Conservation (phyloP, 805 yeast genomes). For the Metschnikowia reukaufii region DNA sequence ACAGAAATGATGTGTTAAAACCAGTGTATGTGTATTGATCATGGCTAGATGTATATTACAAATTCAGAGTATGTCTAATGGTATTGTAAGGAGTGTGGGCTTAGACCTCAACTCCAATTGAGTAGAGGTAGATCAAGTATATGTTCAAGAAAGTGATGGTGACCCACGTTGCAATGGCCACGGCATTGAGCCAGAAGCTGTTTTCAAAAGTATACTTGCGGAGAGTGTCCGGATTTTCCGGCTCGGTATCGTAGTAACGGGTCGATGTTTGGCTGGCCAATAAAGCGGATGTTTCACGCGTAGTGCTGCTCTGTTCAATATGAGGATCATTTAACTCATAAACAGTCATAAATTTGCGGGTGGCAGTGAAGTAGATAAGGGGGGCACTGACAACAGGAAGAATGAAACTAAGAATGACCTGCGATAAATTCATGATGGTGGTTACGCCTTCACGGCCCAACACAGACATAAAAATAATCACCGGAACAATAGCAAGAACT, state of each 20-base stretch:
- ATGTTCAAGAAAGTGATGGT: constrained; percentile 40
- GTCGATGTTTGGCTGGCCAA: constrained; percentile 8
- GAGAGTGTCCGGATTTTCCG: constrained; percentile 6
- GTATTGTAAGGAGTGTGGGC: neutral
- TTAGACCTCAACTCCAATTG: constrained; percentile 41
- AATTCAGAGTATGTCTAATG: constrained; percentile 1
- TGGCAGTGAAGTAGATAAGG: constrained; percentile 44
- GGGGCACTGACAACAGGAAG: constrained; percentile 47
- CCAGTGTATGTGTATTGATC: neutral
- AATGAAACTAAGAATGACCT: constrained; percentile 45
- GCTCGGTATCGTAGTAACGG: constrained; percentile 10
- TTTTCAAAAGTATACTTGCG: constrained; percentile 39
- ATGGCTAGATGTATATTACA: neutral
- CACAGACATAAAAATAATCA: constrained; percentile 35
- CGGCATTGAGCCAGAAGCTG: constrained; percentile 32
- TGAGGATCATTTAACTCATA: constrained; percentile 22
- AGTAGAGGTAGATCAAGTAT: constrained; percentile 41
- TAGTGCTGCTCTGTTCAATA: neutral
- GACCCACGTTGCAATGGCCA: constrained; percentile 41
- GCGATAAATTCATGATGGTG: constrained; percentile 45
- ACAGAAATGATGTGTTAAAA: neutral
- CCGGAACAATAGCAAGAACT: constrained; percentile 43
- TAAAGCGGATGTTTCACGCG: constrained; percentile 11
- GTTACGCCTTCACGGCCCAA: constrained; percentile 47
- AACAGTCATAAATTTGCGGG: constrained; percentile 41